phyloP scores from a whole-genome alignment of 495 filamentous ascomycete species.

The Xylaria venustula region DNA sequence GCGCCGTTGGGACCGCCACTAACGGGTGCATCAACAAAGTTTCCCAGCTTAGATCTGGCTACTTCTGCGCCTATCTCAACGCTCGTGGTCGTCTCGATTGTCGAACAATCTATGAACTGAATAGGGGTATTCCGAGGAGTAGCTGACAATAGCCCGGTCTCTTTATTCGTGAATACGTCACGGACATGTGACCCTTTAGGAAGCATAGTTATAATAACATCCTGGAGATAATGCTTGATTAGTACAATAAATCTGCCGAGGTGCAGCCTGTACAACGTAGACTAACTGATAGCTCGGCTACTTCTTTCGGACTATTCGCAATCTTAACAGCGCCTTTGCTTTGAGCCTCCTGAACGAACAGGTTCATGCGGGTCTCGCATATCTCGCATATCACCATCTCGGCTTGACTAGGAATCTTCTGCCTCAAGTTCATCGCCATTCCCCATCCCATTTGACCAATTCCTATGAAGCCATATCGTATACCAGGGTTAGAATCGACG shows the following conservation, averaged over 20 bases:
- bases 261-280: neutral
- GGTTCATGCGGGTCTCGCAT: conserved; percentile 28
- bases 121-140: conserved; percentile 9
- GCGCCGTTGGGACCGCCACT: conserved; percentile 46
- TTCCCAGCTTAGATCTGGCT: conserved; percentile 25
- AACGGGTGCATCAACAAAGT: conserved; percentile 39
- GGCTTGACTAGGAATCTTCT: conserved; percentile 35
- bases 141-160: conserved; percentile 29
- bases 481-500: neutral
- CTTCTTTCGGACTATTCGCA: conserved; percentile 27
- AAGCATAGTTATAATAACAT: conserved; percentile 32
- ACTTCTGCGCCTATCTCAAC: conserved; percentile 26
- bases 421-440: conserved; percentile 45
- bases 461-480: conserved; percentile 15
- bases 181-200: conserved; percentile 33
- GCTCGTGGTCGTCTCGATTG: conserved; percentile 35
- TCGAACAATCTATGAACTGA: conserved; percentile 39
- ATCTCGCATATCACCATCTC: conserved; percentile 41
- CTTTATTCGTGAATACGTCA: conserved; percentile 29
- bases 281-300: conserved; percentile 43
- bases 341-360: conserved; percentile 30
- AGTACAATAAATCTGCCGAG: neutral
- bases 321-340: conserved; percentile 13
- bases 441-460: conserved; percentile 35
- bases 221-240: conserved; percentile 16